Evolutionary conservation across 768 basidiomycete species (phyloP), one percentile per base, ranked within the genome.

Genomic region (Termitomyces sp.): DNA sequence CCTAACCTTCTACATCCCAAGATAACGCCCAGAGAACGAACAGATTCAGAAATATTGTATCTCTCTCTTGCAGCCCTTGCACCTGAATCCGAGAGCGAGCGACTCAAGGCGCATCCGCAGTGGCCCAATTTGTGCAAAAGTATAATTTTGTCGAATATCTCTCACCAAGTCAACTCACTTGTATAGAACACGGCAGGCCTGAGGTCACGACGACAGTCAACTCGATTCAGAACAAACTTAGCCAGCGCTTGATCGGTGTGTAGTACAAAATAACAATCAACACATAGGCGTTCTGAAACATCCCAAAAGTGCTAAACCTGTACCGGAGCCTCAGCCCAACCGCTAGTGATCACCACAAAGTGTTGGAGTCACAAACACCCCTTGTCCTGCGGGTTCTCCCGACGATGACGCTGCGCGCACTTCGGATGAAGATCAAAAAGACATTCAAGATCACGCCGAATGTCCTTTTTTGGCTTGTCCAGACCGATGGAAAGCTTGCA

Each of bases 41-140:
- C 70, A n/a, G 93, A 95, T 63, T 82, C 84, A 46, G 93, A 96
- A 68, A 66, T 91, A 23, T 89, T 89, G 65, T 96, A 94, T 70
- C 75, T 94, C 46, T 87, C 89, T 11, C 74, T 77, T 57, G 72
- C 91, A 57, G 74, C 76, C 50, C 79, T 76, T 43, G 76, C 74
- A 27, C 70, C 73, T 38, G 50, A 58, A 36, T 72, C 78, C 35
- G 72, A 79, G 18, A 77, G 76, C 40, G 72, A 71, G 38, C 76
- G 77, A 48, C 56, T 64, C 55, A 64, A 70, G 61, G 68, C 71
- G 59, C 85, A 92, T 64, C 87, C 86, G 31, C 85, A 80, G 51
- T 91, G 88, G 86, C 60, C 63, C 32, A 73, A 72, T 36, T 73
- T 94, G 23, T 86, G 85, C 60, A 58, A 72, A 51, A 85, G 91